Percentiles rank a stretch among this genome's conserved stretches.
Conservation (phyloP, 176 grass and related monocot species). For the Oryza rufipogon region DNA sequence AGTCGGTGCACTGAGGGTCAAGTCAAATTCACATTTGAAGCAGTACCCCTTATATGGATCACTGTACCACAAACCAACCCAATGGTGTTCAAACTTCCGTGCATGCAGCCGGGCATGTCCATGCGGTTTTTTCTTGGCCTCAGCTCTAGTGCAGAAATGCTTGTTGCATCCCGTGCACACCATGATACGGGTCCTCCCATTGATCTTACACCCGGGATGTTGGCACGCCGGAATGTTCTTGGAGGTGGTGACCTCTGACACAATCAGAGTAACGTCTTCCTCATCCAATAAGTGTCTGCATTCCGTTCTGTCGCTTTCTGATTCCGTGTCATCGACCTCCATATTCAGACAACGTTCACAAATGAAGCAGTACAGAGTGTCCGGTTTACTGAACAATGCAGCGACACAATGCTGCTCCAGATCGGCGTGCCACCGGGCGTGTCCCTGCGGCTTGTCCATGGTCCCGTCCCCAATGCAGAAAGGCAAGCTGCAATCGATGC, state of each 20-base stretch:
- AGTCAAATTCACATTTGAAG: slow-evolving; percentile 44
- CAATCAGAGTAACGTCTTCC: slow-evolving; percentile 32
- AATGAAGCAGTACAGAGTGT: neutral
- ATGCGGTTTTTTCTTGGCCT: neutral
- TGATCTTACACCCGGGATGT: slow-evolving; percentile 15
- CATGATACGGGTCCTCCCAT: slow-evolving; percentile 38
- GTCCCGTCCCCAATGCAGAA: slow-evolving; percentile 39
- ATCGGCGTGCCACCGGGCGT: slow-evolving; percentile 58
- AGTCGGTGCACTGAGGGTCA: neutral
- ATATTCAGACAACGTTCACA: neutral
- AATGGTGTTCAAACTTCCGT: slow-evolving; percentile 50
- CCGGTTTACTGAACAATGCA: neutral
- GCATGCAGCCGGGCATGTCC: slow-evolving; percentile 69
- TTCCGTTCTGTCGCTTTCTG: neutral
- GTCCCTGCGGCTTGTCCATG: slow-evolving; percentile 29
- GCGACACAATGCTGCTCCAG: slow-evolving; percentile 41
- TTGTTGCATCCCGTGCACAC: slow-evolving; percentile 69
- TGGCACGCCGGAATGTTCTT: slow-evolving; percentile 33
- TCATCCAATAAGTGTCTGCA: slow-evolving; percentile 47
- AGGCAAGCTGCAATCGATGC: slow-evolving; percentile 58
- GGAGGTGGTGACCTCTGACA: slow-evolving; percentile 32
- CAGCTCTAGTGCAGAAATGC: slow-evolving; percentile 42
- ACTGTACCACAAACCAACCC: slow-evolving; percentile 45
- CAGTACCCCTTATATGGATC: slow-evolving; percentile 57
- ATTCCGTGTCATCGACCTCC: neutral